phyloP scores from a whole-genome alignment of 805 yeast genomes.

The Candida multigemmis region DNA sequence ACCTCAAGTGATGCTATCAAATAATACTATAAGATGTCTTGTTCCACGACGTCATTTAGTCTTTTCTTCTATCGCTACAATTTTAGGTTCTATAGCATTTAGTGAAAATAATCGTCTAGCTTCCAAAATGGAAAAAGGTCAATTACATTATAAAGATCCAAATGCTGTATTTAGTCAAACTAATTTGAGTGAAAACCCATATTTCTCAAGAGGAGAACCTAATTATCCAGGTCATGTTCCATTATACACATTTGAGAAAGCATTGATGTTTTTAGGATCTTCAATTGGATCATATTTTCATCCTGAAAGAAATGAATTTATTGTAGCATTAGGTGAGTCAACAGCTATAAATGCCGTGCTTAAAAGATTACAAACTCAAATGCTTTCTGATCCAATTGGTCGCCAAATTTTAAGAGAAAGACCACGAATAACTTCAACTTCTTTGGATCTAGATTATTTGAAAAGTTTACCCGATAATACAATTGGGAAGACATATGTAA shows the following conservation, averaged over 20 bases:
- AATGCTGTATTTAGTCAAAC: constrained; percentile 20
- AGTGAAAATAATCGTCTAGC: constrained; percentile 46
- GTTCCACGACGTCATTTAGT: no score
- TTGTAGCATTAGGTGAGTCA: constrained; percentile 83
- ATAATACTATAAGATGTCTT: no score
- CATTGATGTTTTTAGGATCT: constrained; percentile 58
- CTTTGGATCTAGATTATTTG: constrained; percentile 56
- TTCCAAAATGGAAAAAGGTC: constrained; percentile 46
- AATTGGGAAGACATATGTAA: constrained; percentile 69
- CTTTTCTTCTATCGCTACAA: no score
- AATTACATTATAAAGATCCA: constrained; percentile 30
- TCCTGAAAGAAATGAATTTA: constrained; percentile 68
- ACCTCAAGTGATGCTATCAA: no score
- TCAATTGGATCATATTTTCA: constrained; percentile 71
- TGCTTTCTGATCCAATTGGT: constrained; percentile 73
- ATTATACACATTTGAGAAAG: constrained; percentile 51
- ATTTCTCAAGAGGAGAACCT: constrained; percentile 30
- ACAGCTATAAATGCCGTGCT: constrained; percentile 72
- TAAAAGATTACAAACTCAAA: constrained; percentile 50
- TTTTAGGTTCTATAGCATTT: constrained; percentile 24
- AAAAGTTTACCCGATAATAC: constrained; percentile 55
- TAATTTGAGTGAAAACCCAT: no score
- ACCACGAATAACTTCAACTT: constrained; percentile 73
- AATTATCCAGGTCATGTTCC: constrained; percentile 77
- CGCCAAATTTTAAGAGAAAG: constrained; percentile 67